These are phyloP conservation scores for Blastomyces emzantsi DNA, from an alignment of 2,329 filamentous ascomycete genomes.

Conservation along the genomic window DNA sequence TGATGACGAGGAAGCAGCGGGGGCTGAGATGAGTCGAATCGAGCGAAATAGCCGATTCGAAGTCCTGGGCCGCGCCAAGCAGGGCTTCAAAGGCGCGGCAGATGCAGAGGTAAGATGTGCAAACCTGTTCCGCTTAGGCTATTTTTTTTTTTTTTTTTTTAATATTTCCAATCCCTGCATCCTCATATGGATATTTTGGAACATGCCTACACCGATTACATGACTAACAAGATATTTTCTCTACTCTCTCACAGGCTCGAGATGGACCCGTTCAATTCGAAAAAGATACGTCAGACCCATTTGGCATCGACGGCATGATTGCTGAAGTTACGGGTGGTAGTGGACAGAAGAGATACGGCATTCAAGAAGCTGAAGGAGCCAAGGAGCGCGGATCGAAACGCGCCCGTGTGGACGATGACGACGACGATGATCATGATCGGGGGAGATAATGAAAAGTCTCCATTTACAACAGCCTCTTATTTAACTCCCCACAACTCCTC, in stretches of 20 bases:
- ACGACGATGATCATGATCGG: constrained; percentile 13
- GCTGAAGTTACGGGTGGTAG: constrained; percentile 59
- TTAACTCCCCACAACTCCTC: background rate
- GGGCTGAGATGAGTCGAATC: constrained; percentile 78
- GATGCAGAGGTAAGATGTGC: constrained; percentile 60
- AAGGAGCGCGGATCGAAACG: constrained; percentile 50
- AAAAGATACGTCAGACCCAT: constrained; percentile 77
- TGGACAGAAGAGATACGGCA: constrained; percentile 41
- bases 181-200: background rate
- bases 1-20: constrained; percentile 67
- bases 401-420: constrained; percentile 67
- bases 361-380: constrained; percentile 31
- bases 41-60: constrained; percentile 81
- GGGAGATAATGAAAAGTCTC: constrained; percentile 11
- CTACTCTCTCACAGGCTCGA: constrained; percentile 46
- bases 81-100: constrained; percentile 76
- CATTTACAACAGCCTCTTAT: background rate
- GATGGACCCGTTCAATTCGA: constrained; percentile 96
- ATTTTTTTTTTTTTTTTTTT: background rate
- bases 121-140: background rate
- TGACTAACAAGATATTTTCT: constrained; percentile 4
- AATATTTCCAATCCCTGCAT: constrained; percentile 25
- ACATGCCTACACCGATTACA: background rate
- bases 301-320: constrained; percentile 91
- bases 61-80: constrained; percentile 67